phyloP scores from a whole-genome alignment of 805 yeast species.

The Metschnikowia reukaufii region DNA sequence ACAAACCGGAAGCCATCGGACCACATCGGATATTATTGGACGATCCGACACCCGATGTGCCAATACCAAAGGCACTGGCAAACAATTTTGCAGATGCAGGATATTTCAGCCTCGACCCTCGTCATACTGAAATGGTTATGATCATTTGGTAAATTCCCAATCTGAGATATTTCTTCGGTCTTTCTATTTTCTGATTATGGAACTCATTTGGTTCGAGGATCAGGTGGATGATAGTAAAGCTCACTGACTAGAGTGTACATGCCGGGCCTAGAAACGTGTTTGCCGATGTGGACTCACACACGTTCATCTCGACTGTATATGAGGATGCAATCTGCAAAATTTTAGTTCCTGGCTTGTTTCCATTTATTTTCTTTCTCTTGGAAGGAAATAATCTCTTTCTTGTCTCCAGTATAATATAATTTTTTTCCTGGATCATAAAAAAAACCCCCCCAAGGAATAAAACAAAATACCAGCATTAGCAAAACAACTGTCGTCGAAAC shows the following conservation, averaged over 20 bases:
- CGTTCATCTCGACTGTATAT: background rate
- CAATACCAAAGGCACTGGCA: background rate
- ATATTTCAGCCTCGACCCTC: background rate
- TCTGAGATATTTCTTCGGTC: background rate
- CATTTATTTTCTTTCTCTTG: background rate
- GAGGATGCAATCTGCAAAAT: background rate
- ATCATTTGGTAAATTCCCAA: background rate
- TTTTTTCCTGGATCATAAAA: background rate
- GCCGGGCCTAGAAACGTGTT: too few relatives aligned
- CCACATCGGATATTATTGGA: background rate
- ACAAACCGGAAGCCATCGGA: background rate
- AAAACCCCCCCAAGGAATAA: background rate
- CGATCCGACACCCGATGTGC: background rate
- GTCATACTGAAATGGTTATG: too few relatives aligned
- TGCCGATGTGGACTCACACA: background rate
- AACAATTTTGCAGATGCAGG: background rate
- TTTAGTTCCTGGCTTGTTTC: background rate
- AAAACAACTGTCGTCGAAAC: background rate
- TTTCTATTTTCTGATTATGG: too few relatives aligned
- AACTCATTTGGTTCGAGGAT: too few relatives aligned
- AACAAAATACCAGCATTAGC: background rate
- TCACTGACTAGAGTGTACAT: too few relatives aligned
- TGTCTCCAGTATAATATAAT: too few relatives aligned
- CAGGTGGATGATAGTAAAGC: too few relatives aligned
- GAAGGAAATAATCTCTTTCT: too few relatives aligned